Percentiles rank a stretch among this genome's conserved stretches.
phyloP scores from a whole-genome alignment of 2,329 filamentous ascomycete species.

The Scopulariopsis brevicaulis region DNA sequence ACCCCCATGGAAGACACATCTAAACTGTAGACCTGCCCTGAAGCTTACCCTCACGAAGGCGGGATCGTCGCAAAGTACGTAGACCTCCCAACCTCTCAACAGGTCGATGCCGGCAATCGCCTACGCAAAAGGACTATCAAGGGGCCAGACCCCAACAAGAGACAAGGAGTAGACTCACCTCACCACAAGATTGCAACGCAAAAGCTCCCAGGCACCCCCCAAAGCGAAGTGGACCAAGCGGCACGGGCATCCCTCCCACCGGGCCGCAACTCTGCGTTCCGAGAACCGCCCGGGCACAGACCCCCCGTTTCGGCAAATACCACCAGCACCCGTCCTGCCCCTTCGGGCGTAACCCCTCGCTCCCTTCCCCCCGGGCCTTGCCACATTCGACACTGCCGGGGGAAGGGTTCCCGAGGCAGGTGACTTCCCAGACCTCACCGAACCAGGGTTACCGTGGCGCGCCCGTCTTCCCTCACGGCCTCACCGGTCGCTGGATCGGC shows the following conservation, averaged over 20 bases:
- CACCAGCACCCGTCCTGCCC: neutral
- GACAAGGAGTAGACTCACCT: no score
- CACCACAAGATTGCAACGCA: neutral
- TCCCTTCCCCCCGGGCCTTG: neutral
- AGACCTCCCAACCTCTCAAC: no score
- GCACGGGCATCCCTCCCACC: neutral
- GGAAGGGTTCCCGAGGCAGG: neutral
- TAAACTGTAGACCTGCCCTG: no score
- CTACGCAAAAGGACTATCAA: no score
- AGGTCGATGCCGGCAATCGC: no score
- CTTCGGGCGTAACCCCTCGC: neutral
- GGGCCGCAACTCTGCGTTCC: neutral
- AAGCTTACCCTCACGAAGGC: no score
- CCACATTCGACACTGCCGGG: neutral
- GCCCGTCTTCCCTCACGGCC: neutral
- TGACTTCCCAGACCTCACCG: neutral
- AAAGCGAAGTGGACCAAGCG: neutral
- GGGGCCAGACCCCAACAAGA: no score
- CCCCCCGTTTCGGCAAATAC: neutral
- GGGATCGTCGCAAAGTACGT: no score
- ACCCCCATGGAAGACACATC: no score
- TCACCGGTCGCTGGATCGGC: conserved; percentile 2
- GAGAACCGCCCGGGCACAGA: neutral
- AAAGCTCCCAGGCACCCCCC: neutral
- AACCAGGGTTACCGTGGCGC: neutral